phyloP scores from a whole-genome alignment of 441 rosid genomes.

The Populus tomentosa region DNA sequence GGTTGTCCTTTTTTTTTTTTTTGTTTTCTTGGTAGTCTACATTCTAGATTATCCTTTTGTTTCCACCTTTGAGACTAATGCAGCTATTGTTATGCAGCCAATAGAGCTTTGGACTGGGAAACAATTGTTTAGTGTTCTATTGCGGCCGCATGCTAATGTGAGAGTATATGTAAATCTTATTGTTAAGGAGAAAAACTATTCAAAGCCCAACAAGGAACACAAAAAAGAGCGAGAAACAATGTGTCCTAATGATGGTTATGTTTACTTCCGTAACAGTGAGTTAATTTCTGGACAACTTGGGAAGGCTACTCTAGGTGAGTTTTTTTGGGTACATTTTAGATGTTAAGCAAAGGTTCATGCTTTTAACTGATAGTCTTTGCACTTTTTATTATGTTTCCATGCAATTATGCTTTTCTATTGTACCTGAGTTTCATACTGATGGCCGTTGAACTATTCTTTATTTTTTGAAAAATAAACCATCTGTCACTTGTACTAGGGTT shows the following conservation, averaged over 20 bases:
- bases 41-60: neutral
- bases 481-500: too few species aligned
- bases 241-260: conserved; percentile 95
- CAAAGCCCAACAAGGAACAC: conserved; percentile 43
- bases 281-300: conserved; percentile 94
- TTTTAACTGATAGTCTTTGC: neutral
- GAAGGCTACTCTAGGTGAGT: conserved; percentile 90
- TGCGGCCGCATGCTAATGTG: conserved; percentile 80
- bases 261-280: conserved; percentile 92
- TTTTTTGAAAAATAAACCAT: too few species aligned
- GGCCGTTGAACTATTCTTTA: too few species aligned
- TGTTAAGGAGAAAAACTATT: conserved; percentile 79
- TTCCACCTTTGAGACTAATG: conserved; percentile 14
- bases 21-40: neutral
- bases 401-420: too few species aligned
- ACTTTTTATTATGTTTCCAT: neutral
- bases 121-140: conserved; percentile 74
- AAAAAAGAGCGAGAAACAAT: conserved; percentile 70
- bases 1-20: neutral
- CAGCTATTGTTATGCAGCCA: conserved; percentile 56
- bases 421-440: too few species aligned
- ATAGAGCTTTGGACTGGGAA: conserved; percentile 99
- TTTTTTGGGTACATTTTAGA: conserved; percentile 4
- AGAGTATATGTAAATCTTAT: conserved; percentile 76
- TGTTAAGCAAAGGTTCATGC: neutral